Conservation (phyloP, 2,329 filamentous ascomycete species). For the Clathrospora elynae region DNA sequence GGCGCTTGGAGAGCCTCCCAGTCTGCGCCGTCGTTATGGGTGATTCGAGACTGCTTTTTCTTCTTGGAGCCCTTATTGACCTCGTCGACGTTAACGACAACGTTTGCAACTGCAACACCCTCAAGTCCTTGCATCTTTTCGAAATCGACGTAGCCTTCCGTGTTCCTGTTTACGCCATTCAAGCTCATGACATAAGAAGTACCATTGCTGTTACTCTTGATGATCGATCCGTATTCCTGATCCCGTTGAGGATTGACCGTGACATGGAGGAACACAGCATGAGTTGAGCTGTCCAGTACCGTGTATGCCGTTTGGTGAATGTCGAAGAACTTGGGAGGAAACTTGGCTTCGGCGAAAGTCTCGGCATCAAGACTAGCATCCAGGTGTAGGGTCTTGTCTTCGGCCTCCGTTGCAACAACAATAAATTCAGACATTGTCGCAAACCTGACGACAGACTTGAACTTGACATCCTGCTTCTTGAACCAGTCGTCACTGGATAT, state of each 20-base stretch:
- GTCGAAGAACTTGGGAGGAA: conserved; percentile 83
- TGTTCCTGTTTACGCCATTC: conserved; percentile 79
- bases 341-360: conserved; percentile 80
- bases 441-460: conserved; percentile 78
- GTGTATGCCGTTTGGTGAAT: conserved; percentile 84
- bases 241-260: conserved; percentile 70
- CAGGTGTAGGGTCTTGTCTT: conserved; percentile 72
- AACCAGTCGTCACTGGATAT: conserved; percentile 82
- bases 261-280: conserved; percentile 93
- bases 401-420: conserved; percentile 74
- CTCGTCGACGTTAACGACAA: conserved; percentile 75
- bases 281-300: conserved; percentile 90
- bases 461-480: conserved; percentile 65
- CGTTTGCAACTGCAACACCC: conserved; percentile 85
- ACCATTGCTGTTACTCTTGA: conserved; percentile 98
- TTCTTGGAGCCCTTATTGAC: conserved; percentile 69
- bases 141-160: conserved; percentile 83
- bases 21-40: conserved; percentile 91
- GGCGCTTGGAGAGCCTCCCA: conserved; percentile 83
- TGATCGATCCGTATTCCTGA: conserved; percentile 78
- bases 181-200: conserved; percentile 91
- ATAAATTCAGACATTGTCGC: conserved; percentile 98
- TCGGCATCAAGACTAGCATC: conserved; percentile 84
- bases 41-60: conserved; percentile 86
- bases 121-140: conserved; percentile 94